Base-by-base conservation (phyloP, 768 basidiomycete species). In the Auriscalpium microsporum region DNA sequence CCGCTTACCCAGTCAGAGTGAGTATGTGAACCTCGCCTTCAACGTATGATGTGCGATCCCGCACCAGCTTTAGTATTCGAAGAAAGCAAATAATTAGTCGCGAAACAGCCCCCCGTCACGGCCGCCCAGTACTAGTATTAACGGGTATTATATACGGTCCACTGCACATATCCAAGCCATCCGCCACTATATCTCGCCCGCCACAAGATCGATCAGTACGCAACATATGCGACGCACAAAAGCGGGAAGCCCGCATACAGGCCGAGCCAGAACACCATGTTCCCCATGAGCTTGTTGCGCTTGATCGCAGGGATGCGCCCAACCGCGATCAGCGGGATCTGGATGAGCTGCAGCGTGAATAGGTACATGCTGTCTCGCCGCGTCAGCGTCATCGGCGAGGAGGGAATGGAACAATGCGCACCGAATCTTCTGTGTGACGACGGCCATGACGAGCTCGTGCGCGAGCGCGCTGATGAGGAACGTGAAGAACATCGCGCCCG, bases 361-460 rank as follows among this genome's bases (percentile, higher is more conserved):
- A 96, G 75, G 67, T 95, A 96, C 71, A 93, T 79, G 64, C 94
- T 89, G 37, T 17, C 21, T 35, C 42, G 23, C 5, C 21, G 17
- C 23, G 17, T 62, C 28, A 57, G 45, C 36, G 38, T 45, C 11
- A 33, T 33, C 33, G 28, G n/a, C 17, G 14, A 45, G 9, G 9
- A 13, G 0, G n/a, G 17, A 40, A 10, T 7, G 47, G 11, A 0
- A 17, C 2, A 8, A 17, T 5, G 68, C 83, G 33, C 58, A 87
- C 89, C 88, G 75, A 56, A 98, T 78, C 75, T 99, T 99, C 65
- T 87, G 82, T 19, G 91, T 94, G 13, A 97, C 95, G 53, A 98
- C 79, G 2, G 86, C 83, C 96, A 99, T 99, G 54, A 98, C 94
- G 34, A 99, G 76, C 67, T 98, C 96, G 63, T 99, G 95, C 35